phyloP scores from a whole-genome alignment of 2,329 filamentous ascomycete genomes.

The Thielaviopsis punctulata region DNA sequence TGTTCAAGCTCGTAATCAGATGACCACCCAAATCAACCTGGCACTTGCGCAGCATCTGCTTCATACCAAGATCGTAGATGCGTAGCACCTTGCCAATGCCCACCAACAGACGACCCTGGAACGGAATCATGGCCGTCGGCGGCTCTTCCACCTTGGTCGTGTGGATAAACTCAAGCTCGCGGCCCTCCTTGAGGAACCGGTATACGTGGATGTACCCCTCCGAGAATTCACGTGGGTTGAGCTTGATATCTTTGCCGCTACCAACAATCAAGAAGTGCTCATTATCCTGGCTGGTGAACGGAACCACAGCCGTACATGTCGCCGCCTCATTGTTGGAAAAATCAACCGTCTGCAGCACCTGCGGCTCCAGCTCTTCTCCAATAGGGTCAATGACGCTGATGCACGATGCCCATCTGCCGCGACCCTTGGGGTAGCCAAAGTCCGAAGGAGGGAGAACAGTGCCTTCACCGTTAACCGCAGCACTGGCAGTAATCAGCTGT shows the following conservation, averaged over 20 bases:
- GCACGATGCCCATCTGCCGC: constrained; percentile 86
- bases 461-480: constrained; percentile 54
- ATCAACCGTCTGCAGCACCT: constrained; percentile 60
- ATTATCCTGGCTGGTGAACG: constrained; percentile 76
- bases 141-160: constrained; percentile 87
- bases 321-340: constrained; percentile 82
- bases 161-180: constrained; percentile 81
- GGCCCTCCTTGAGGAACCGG: constrained; percentile 73
- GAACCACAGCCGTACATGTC: constrained; percentile 66
- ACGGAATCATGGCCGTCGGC: constrained; percentile 74
- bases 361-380: constrained; percentile 28
- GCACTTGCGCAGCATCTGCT: constrained; percentile 79
- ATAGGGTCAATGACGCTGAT: constrained; percentile 76
- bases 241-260: constrained; percentile 75
- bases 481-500: constrained; percentile 57
- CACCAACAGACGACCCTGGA: constrained; percentile 79
- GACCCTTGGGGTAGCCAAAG: constrained; percentile 74
- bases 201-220: constrained; percentile 87
- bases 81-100: constrained; percentile 69
- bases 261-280: constrained; percentile 88
- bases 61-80: constrained; percentile 85
- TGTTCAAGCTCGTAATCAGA: constrained; percentile 75
- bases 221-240: constrained; percentile 57
- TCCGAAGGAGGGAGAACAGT: constrained; percentile 56
- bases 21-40: constrained; percentile 65